A percentile compares a stretch with the other conserved stretches of the same genome.
Conservation (phyloP, 257 asterid species). For the Solanum lycopersicoides region DNA sequence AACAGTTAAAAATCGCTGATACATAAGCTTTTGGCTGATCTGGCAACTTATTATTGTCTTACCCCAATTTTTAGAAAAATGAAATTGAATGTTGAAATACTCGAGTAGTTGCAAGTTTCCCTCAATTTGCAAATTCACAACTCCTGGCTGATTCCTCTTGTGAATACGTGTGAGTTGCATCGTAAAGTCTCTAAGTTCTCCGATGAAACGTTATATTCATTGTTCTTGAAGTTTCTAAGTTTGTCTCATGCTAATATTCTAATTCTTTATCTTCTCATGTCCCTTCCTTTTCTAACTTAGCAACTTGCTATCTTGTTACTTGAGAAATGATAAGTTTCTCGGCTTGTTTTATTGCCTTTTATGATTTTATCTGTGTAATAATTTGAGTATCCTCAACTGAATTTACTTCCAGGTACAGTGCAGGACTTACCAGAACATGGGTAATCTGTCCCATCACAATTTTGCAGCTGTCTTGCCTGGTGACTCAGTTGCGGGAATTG, state of each 20-base stretch:
- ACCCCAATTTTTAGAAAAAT: background rate
- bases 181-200: background rate
- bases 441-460: constrained; percentile 19
- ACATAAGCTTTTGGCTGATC: background rate
- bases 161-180: background rate
- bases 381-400: background rate
- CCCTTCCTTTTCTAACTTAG: background rate
- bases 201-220: background rate
- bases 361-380: background rate
- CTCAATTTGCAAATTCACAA: background rate
- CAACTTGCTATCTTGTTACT: background rate
- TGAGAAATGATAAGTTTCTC: background rate
- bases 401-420: constrained; percentile 34
- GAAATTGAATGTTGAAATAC: background rate
- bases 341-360: background rate
- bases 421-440: constrained; percentile 20
- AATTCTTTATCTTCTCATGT: background rate
- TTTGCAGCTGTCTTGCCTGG: constrained; percentile 89
- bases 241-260: background rate
- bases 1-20: background rate
- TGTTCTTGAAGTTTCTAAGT: background rate
- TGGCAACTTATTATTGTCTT: background rate
- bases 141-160: background rate
- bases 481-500: constrained; percentile 74
- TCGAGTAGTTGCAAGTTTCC: background rate